These are phyloP conservation scores for Xylaria sp. DNA, from an alignment of 2,329 filamentous ascomycete species.

Conservation along the genomic window DNA sequence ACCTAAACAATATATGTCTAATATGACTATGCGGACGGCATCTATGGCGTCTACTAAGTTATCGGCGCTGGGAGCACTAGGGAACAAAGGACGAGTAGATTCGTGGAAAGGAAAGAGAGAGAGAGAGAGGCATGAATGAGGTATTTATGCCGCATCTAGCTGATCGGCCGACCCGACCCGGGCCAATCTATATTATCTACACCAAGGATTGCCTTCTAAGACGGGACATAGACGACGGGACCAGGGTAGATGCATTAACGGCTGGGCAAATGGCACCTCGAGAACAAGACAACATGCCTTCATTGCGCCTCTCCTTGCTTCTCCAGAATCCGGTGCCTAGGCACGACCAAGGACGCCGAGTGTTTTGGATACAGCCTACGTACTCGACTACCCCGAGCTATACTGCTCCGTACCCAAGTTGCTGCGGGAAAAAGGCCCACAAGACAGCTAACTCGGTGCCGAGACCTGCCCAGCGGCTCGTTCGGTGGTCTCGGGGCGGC, in stretches of 20 bases:
- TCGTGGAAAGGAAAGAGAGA: not conserved
- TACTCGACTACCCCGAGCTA: not conserved
- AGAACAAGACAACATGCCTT: not conserved
- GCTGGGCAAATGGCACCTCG: not conserved
- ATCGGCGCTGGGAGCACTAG: not conserved
- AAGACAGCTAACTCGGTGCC: conserved; percentile 24
- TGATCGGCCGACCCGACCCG: not conserved
- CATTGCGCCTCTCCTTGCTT: not conserved
- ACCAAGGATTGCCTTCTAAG: conserved; percentile 1
- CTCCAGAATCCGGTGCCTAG: conserved; percentile 1
- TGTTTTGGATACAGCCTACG: not conserved
- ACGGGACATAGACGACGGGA: not conserved
- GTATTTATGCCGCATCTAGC: conserved; percentile 9
- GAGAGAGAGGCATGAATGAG: not conserved
- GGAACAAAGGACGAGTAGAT: not conserved
- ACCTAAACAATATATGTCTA: not conserved
- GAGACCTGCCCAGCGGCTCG: conserved; percentile 23
- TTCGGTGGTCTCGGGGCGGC: conserved; percentile 14
- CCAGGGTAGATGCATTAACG: not conserved
- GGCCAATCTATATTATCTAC: not conserved
- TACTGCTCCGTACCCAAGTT: not conserved
- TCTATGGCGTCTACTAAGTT: not conserved
- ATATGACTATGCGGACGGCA: not conserved
- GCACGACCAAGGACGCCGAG: conserved; percentile 26
- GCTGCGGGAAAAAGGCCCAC: not conserved